These are phyloP conservation scores for Eucalyptus tenuipes DNA, from an alignment of 345 rosid genomes.

Conservation along the genomic window DNA sequence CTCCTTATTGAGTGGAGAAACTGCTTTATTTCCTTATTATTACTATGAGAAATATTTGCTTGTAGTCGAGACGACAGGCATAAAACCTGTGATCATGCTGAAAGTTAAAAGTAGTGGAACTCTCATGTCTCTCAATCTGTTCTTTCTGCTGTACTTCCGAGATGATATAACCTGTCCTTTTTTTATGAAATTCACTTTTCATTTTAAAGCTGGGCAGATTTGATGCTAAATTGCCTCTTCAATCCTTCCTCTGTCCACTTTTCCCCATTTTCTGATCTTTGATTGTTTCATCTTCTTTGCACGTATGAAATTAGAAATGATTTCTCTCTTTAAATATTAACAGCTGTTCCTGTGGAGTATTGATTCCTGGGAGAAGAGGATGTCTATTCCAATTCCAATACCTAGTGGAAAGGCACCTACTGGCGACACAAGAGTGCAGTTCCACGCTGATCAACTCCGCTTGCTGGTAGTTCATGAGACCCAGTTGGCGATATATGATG, in stretches of 20 bases:
- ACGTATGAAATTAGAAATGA: not conserved
- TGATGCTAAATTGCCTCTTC: not conserved
- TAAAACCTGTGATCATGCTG: not conserved
- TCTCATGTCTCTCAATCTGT: not conserved
- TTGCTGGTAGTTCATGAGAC: constrained; percentile 76
- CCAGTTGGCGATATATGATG: constrained; percentile 72
- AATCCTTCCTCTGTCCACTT: not conserved
- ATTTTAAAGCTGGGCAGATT: not conserved
- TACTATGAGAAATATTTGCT: not conserved
- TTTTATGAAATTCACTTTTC: not conserved
- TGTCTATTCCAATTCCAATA: constrained; percentile 40
- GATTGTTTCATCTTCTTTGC: not conserved
- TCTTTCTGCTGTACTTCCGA: not conserved
- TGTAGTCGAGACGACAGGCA: not conserved
- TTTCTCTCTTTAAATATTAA: not conserved
- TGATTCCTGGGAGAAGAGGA: constrained; percentile 87
- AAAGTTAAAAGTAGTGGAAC: not conserved
- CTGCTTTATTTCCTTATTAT: not conserved
- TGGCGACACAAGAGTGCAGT: constrained; percentile 71
- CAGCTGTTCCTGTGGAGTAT: constrained; percentile 81
- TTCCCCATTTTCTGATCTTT: not conserved
- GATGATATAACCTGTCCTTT: not conserved
- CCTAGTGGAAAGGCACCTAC: constrained; percentile 54
- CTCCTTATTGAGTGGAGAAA: not conserved
- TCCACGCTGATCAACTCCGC: constrained; percentile 66